Evolutionary conservation across 805 yeast genomes (phyloP), one percentile per base, ranked within the genome.

Genomic region (Brettanomyces sp.): DNA sequence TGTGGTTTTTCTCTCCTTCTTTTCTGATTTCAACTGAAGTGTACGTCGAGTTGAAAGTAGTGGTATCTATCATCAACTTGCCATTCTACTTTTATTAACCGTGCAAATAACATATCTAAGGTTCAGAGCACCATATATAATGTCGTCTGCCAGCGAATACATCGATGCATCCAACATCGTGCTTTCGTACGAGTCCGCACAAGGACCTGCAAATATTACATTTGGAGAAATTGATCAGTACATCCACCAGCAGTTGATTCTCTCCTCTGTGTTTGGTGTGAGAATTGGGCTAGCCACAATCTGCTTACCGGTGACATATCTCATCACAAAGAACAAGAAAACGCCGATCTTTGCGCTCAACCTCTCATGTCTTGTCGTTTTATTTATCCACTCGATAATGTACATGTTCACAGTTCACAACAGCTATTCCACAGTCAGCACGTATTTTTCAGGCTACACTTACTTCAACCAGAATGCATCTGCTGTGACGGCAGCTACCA

Each of bases 331-430:
- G 45, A 76, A 74, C 48, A 77, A 72, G 53, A 72, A 63, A 22
- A 77, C 90, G 0, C 85, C 89, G 6, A 76, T 88, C 28, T 91
- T 87, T 60, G 60, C 80, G n/a, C 63, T 88, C 40, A 89, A 90
- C 62, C 80, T 80, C 58, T 43, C 70, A 3, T 76, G 85, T 33
- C 66, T 91, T 44, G 43, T 76, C 3, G 58, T 79, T 4, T 63
- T 82, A 45, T 60, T 82, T 4, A 47, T 88, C 13, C 82, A 85
- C 45, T 76, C 89, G 1, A 72, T 76, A 2, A 63, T 89, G 5
- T 80, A 74, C 62, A 55, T 84, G 28, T 70, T 65, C 11, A 79
- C 80, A 52, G 58, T 80, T 18, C 56, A 72, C 33, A 77, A 84
- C 9, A 70, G 79, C 1, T 76, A 73, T 51, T 67, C 73, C 28